Evolutionary conservation across 257 asterid species (phyloP).

Genomic region (Solanum habrochaites): DNA sequence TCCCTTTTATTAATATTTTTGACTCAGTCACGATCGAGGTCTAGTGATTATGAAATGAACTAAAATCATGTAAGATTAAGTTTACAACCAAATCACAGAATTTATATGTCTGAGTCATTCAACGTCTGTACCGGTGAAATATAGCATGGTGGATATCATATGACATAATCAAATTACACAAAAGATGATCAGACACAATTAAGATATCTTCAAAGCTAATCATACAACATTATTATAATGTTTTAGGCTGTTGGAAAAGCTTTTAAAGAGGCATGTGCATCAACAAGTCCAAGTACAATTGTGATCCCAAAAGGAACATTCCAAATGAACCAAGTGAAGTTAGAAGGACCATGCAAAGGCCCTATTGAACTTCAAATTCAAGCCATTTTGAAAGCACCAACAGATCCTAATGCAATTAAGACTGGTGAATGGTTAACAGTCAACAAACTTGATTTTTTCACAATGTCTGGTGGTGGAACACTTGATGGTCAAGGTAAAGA

Average conservation of each 20-base stretch:
- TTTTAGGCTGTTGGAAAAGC: conserved; percentile 15
- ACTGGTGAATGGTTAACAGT: conserved; percentile 11
- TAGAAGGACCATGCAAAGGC: conserved; percentile 23
- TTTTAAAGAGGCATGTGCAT: conserved; percentile 18
- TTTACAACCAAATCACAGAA: not conserved
- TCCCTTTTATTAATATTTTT: not conserved
- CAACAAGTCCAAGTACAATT: conserved; percentile 1
- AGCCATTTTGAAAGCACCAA: conserved; percentile 16
- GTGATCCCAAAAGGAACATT: conserved; percentile 17
- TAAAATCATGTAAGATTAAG: not conserved
- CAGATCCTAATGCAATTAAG: conserved; percentile 2
- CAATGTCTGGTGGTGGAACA: conserved; percentile 10
- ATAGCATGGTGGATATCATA: not conserved
- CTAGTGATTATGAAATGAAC: not conserved
- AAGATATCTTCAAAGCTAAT: no score
- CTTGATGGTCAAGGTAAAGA: conserved; percentile 23
- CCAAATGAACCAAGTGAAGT: conserved; percentile 1
- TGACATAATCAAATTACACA: not conserved
- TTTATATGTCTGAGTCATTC: not conserved
- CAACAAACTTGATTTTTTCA: conserved; percentile 3
- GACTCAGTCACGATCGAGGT: not conserved
- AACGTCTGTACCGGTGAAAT: not conserved
- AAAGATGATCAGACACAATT: not conserved
- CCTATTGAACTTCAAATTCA: conserved; percentile 8
- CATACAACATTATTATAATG: no score